Evolutionary conservation across 352 stramenopile genomes (phyloP).

Genomic region (Detonula confervacea): DNA sequence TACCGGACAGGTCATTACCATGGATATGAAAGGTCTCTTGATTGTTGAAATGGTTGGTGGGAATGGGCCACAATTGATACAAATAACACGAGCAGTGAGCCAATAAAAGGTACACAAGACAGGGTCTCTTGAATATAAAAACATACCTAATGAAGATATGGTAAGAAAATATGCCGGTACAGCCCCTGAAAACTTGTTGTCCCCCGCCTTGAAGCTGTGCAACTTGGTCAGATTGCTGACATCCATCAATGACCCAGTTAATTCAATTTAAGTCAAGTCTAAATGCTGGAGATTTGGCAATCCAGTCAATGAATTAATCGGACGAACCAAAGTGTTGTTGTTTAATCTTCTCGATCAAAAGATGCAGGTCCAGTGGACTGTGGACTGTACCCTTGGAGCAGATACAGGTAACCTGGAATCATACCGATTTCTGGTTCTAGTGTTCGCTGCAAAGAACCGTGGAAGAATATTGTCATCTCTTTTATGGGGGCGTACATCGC

Average conservation of each 20-base stretch:
- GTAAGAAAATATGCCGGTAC: conserved; percentile 11
- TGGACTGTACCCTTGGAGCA: no score
- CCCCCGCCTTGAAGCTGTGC: background rate
- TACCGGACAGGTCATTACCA: conserved; percentile 3
- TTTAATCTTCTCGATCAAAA: no score
- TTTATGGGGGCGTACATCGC: no score
- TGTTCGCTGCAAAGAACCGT: no score
- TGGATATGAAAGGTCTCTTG: conserved; percentile 20
- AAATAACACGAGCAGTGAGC: background rate
- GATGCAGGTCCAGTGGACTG: no score
- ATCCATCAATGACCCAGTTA: conserved; percentile 9
- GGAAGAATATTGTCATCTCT: no score
- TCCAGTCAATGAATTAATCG: conserved; percentile 1
- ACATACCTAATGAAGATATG: background rate
- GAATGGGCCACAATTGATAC: background rate
- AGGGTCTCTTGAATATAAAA: background rate
- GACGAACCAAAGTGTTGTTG: background rate
- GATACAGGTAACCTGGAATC: no score
- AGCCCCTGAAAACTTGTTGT: conserved; percentile 8
- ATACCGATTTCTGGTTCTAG: no score
- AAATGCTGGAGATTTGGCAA: background rate
- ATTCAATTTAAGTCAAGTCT: conserved; percentile 13
- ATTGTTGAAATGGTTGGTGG: background rate
- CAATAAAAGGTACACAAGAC: background rate
- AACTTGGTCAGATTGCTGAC: conserved; percentile 13